These are phyloP conservation scores for sorghum (Sorghum bicolor) DNA, from an alignment of 176 grass and related monocot genomes.

Conservation along the genomic window DNA sequence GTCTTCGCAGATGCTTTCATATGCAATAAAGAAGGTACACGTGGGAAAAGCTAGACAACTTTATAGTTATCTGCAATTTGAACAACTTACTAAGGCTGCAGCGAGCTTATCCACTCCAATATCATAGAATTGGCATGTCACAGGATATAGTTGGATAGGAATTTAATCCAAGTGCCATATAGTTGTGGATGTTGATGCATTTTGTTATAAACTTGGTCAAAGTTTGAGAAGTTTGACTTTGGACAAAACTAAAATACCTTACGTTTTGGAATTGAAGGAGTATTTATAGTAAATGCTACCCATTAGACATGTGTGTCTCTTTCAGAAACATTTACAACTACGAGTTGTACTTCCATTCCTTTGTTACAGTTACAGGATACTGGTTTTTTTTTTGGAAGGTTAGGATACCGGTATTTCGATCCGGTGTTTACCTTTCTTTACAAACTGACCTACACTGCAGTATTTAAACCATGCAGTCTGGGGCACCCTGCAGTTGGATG, in stretches of 20 bases:
- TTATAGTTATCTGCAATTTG: neutral
- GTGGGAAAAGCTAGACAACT: slow-evolving; percentile 8
- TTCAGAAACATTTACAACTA: neutral
- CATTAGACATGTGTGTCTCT: neutral
- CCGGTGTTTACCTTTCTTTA: slow-evolving; percentile 13
- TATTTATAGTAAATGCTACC: neutral
- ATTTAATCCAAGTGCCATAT: neutral
- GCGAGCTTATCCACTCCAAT: slow-evolving; percentile 1
- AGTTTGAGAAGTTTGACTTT: neutral
- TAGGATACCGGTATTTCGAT: neutral
- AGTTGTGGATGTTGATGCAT: neutral
- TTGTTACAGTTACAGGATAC: slow-evolving; percentile 3
- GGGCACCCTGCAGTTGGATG: slow-evolving; percentile 88
- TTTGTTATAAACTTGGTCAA: neutral
- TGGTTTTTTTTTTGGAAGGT: neutral
- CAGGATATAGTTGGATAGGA: neutral
- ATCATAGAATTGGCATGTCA: neutral
- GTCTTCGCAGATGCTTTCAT: slow-evolving; percentile 92
- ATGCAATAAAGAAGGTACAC: slow-evolving; percentile 86
- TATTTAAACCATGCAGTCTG: slow-evolving; percentile 65
- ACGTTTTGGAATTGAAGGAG: neutral
- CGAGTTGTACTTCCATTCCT: neutral
- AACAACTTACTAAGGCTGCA: slow-evolving; percentile 3
- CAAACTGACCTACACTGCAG: slow-evolving; percentile 38
- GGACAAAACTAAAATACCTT: neutral